Base-by-base conservation (phyloP, 208 protist genomes). In the Spongospora subterranea region DNA sequence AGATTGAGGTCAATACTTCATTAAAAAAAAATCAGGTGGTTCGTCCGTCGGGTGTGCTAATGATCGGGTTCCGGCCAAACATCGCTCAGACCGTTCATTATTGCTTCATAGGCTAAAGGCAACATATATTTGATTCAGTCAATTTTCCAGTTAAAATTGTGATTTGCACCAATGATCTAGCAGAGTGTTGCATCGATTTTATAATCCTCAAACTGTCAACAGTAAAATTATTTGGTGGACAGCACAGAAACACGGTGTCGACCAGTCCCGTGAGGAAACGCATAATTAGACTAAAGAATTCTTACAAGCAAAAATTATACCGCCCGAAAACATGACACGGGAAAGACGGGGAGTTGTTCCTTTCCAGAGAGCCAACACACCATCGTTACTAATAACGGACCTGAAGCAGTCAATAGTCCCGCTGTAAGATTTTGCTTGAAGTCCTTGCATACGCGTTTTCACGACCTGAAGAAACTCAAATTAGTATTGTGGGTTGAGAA, bases 351-450 rank as follows among this genome's bases (percentile, higher is more conserved):
- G 71, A 20, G 71, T 82, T 20, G 71, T 82, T 43, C 71, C 71
- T n/a, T 82, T 82, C 71, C 71, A 82, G 6, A 82, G 71, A 35
- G 71, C 71, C n/a, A 82, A n/a, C 6, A 82, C 71, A 43, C 71
- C 71, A 43, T 82, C 71, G 35, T 82, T 82, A 6, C 35, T 82
- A 20, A 82, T 43, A 43, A 82, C 71, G 17, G 71, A 82, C 71
- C 17, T 82, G 71, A 82, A 82, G 40, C 71, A 82, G 71, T 82
- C 35, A 6, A 6, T 40, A 13, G 71, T 82, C 13, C 71, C 71
- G 17, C 17, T 82, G n/a, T 82, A 82, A 20, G n/a, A 6, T 43
- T 82, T 82, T 39, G 71, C 71, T 43, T 82, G 17, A 35, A 82
- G 71, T 6, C 71, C 71, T 43, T 82, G 71, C 71, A 82, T 82